Evolutionary conservation across 176 grass and related monocot species (phyloP).

Genomic region (Pontederia crassipes): DNA sequence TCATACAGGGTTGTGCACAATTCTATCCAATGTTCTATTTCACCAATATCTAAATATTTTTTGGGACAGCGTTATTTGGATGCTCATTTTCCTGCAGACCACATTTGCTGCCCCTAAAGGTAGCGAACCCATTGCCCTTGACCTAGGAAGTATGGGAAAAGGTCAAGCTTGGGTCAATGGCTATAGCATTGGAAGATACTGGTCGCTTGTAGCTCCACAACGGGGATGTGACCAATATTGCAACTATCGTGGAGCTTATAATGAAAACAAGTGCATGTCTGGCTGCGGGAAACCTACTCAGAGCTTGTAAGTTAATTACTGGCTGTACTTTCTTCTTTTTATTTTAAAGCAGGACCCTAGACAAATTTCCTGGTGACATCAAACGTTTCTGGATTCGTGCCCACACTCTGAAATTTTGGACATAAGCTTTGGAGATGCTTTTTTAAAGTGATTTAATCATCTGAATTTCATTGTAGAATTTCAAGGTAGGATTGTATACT

Average conservation of each 20-base stretch:
- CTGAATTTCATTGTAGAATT: no score
- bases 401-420: no score
- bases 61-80: not conserved
- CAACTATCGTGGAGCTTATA: conserved; percentile 64
- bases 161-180: conserved; percentile 97
- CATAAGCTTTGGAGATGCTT: no score
- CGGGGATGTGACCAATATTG: conserved; percentile 55
- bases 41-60: not conserved
- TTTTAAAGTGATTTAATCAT: no score
- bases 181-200: conserved; percentile 70
- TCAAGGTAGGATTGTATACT: no score
- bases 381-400: no score
- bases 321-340: not conserved
- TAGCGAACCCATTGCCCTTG: conserved; percentile 58
- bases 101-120: conserved; percentile 71
- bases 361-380: no score
- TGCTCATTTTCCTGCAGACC: conserved; percentile 33
- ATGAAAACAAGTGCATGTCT: conserved; percentile 58
- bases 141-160: conserved; percentile 93
- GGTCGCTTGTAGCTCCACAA: conserved; percentile 59
- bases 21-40: not conserved
- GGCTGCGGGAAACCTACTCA: conserved; percentile 88
- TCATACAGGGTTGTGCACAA: no score
- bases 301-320: conserved; percentile 52
- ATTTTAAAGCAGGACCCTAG: no score